These are phyloP conservation scores for Fraxinus paxiana DNA, from an alignment of 305 asterid genomes.

Conservation along the genomic window DNA sequence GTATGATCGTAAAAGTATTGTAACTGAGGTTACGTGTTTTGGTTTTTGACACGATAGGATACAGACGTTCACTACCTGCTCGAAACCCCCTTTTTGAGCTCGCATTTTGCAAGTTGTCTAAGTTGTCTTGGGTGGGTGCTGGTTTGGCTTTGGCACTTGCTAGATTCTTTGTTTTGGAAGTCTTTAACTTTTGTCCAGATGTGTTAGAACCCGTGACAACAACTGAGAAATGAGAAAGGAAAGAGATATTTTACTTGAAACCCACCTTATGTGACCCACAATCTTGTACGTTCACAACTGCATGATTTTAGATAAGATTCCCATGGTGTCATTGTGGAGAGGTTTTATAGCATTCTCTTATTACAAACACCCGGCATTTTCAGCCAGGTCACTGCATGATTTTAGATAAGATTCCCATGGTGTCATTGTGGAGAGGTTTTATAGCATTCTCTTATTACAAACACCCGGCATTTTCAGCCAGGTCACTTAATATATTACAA, in stretches of 20 bases:
- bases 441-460: no score
- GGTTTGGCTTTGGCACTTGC: neutral
- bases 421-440: no score
- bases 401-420: no score
- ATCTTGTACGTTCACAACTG: neutral
- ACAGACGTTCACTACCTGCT: neutral
- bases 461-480: no score
- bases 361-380: no score
- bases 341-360: no score
- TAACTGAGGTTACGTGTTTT: neutral
- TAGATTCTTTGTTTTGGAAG: neutral
- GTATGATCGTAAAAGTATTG: neutral
- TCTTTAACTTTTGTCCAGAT: neutral
- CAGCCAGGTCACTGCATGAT: neutral
- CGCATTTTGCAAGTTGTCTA: neutral
- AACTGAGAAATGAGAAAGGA: neutral
- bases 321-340: no score
- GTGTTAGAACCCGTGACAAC: neutral
- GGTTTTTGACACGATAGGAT: neutral
- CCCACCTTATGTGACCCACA: neutral
- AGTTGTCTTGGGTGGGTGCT: neutral
- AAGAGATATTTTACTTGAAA: neutral
- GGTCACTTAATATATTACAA: neutral
- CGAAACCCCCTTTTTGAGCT: neutral
- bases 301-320: neutral